These are phyloP conservation scores for Aspergillus pseudoterreus DNA, from an alignment of 2,329 filamentous ascomycete species.

Conservation along the genomic window DNA sequence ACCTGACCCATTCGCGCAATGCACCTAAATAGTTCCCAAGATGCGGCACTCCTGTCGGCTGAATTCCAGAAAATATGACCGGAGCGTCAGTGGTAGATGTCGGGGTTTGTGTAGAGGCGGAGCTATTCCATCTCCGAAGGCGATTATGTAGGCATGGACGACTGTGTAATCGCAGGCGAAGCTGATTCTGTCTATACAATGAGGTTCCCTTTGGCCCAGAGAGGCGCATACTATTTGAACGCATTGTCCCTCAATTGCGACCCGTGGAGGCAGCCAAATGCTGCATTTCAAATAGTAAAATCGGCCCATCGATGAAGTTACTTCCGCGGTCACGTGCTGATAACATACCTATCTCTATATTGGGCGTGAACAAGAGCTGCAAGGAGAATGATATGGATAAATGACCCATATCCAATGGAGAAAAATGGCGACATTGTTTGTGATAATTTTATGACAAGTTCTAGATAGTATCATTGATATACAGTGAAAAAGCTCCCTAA, in stretches of 20 bases:
- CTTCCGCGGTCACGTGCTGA: not conserved
- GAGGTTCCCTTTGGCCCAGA: not conserved
- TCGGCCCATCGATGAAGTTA: too few species aligned
- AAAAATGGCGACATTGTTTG: too few species aligned
- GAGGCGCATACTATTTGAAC: not conserved
- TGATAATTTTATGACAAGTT: too few species aligned
- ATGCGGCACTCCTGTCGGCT: slow-evolving; percentile 91
- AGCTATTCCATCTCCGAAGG: slow-evolving; percentile 12
- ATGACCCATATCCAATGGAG: too few species aligned
- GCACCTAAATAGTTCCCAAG: slow-evolving; percentile 94
- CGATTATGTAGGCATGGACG: not conserved
- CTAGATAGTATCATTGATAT: too few species aligned
- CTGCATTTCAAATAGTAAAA: too few species aligned
- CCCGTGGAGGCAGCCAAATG: not conserved
- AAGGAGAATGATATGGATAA: too few species aligned
- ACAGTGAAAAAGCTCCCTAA: too few species aligned
- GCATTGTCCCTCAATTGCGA: not conserved
- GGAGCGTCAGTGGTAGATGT: not conserved
- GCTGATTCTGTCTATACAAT: not conserved
- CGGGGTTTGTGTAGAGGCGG: slow-evolving; percentile 5
- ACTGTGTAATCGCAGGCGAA: not conserved
- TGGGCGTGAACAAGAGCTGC: too few species aligned
- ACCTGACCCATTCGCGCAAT: slow-evolving; percentile 75
- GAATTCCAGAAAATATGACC: slow-evolving; percentile 89
- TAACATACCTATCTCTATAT: too few species aligned